Evolutionary conservation across 495 filamentous ascomycete genomes (phyloP).

Genomic region (Niebla homalea): DNA sequence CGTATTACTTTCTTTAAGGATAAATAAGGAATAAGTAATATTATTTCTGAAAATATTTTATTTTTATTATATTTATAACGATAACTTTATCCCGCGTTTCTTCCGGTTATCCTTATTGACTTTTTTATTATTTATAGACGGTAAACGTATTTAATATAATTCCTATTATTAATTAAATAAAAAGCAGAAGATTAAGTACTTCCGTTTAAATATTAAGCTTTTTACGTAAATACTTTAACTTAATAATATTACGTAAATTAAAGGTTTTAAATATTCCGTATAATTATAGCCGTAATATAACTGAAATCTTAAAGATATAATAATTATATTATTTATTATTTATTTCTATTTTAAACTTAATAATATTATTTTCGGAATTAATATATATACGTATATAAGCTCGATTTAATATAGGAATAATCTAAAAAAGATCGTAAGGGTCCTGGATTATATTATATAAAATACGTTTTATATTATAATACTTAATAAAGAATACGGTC

Average conservation of each 20-base stretch:
- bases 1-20: too few species aligned
- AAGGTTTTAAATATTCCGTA: slow-evolving; percentile 8
- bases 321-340: slow-evolving; percentile 8
- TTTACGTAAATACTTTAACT: neutral
- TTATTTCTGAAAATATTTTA: too few species aligned
- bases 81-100: too few species aligned
- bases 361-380: slow-evolving; percentile 6
- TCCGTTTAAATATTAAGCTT: neutral
- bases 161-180: neutral
- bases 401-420: neutral
- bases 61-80: too few species aligned
- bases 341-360: slow-evolving; percentile 8
- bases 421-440: neutral
- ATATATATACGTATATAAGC: slow-evolving; percentile 3
- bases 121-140: too few species aligned
- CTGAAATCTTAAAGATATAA: slow-evolving; percentile 3
- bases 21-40: too few species aligned
- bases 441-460: too few species aligned
- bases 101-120: too few species aligned
- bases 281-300: too few species aligned
- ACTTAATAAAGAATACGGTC: too few species aligned
- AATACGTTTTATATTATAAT: too few species aligned
- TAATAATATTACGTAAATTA: slow-evolving; percentile 2
- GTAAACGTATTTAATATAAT: too few species aligned
- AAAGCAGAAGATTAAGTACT: neutral